These are phyloP conservation scores for Nicotiana rustica DNA, from an alignment of 305 asterid genomes.

Conservation along the genomic window DNA sequence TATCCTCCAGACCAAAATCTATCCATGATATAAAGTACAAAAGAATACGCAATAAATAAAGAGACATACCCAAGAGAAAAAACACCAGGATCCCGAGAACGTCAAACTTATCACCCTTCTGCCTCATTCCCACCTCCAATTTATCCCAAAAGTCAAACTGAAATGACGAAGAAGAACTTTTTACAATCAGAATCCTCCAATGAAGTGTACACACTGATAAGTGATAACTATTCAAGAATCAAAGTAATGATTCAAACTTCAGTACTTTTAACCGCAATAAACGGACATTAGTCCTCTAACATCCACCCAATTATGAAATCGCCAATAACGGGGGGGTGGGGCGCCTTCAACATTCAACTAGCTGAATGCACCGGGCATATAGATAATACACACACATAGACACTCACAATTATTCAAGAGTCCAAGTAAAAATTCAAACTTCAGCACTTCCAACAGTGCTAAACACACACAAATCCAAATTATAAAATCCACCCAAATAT, in stretches of 20 bases:
- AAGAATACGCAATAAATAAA: background rate
- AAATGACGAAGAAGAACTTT: conserved; percentile 27
- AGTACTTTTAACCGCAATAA: background rate
- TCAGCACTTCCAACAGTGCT: background rate
- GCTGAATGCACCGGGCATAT: too few relatives aligned
- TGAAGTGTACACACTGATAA: conserved; percentile 31
- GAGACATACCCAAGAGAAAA: conserved; percentile 64
- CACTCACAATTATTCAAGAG: too few relatives aligned
- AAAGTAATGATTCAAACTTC: conserved; percentile 26
- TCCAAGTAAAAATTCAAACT: too few relatives aligned
- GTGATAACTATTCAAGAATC: conserved; percentile 38
- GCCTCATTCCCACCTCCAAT: conserved; percentile 48
- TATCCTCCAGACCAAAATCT: background rate
- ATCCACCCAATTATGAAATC: background rate
- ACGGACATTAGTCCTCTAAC: background rate
- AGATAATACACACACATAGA: background rate
- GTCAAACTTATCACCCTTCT: conserved; percentile 47
- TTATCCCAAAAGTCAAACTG: conserved; percentile 21
- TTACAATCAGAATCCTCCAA: conserved; percentile 31
- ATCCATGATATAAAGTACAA: background rate
- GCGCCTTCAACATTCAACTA: too few relatives aligned
- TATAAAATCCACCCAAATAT: conserved; percentile 1
- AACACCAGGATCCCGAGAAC: conserved; percentile 54
- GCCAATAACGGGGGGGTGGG: background rate
- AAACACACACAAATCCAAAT: too few relatives aligned